Evolutionary conservation across 495 filamentous ascomycete genomes (phyloP), one percentile per base, ranked within the genome.

Genomic region (Platismatia glauca): DNA sequence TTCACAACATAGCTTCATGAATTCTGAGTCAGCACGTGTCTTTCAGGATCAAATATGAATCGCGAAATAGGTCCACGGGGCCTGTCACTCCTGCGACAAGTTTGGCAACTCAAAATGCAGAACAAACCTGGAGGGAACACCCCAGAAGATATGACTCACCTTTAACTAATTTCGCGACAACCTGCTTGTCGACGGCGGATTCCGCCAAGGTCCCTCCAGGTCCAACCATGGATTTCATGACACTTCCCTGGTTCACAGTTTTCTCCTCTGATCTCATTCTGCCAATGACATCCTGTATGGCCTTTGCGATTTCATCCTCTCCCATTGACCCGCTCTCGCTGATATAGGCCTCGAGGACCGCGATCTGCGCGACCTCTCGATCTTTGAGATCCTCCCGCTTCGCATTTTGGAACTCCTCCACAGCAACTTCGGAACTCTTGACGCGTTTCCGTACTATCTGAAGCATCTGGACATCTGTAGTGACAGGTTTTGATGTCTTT

Each of bases 401-500:
- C 34, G 79, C 80, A 7, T 68, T 71, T 18, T 72, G 66, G 62
- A 84, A 87, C 67, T 83, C 78, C 39, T 76, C 66, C 1, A 77
- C 78, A 7, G 84, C 82, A 8, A 76, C 73, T 48, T 78, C 76
- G 1, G 79, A 70, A 5, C 75, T 76, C 22, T 78, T 69, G 7
- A 75, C 70, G 55, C 80, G 79, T 71, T 84, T 86, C 7, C 76
- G 74, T 50, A 88, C 79, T 13, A 87, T 71, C 1, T 80, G 74
- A n/a, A 86, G 69, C 15, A 87, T 75, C 58, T 84, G 78, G 33
- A 80, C 72, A 67, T 87, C 83, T 34, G 79, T 82, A 56, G 77
- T 73, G 34, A 86, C 81, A 12, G 83, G 84, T 16, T 74, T 78
- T 27, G 78, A 65, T 22, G 84, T 81, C 72, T 87, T 88, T 52